Evolutionary conservation across 257 asterid species (phyloP).

Genomic region (Mitragyna speciosa): DNA sequence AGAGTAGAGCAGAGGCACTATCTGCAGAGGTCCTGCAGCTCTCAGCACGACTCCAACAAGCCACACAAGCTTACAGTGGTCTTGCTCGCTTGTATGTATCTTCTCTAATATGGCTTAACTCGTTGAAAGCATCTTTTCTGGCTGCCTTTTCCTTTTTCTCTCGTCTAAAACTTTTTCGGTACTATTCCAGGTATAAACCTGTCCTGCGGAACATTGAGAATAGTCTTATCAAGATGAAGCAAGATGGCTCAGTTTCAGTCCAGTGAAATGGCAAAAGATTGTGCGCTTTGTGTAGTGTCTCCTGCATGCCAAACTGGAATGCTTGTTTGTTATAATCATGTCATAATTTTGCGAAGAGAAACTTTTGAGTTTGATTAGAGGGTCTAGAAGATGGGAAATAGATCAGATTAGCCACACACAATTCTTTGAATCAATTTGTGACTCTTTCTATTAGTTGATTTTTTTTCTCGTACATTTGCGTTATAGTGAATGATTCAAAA

Average conservation of each 20-base stretch:
- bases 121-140: conserved; percentile 1
- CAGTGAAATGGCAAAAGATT: conserved; percentile 21
- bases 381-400: neutral
- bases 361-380: neutral
- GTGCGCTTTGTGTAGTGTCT: neutral
- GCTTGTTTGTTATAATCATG: neutral
- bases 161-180: conserved; percentile 5
- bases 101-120: conserved; percentile 7
- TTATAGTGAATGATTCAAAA: neutral
- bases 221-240: conserved; percentile 77
- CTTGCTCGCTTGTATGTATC: conserved; percentile 75
- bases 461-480: neutral
- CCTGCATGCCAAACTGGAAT: neutral
- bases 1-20: conserved; percentile 77
- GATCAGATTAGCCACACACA: neutral
- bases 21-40: conserved; percentile 81
- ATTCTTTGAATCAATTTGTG: neutral
- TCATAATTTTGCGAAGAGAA: neutral
- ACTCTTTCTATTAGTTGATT: neutral
- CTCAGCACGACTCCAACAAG: conserved; percentile 80
- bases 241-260: conserved; percentile 54
- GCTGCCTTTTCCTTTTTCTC: neutral
- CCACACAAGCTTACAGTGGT: conserved; percentile 63
- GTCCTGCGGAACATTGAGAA: conserved; percentile 72
- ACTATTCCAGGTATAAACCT: conserved; percentile 66